These are phyloP conservation scores for Cyberlindnera euphorbiae DNA, from an alignment of 805 yeast genomes.

Conservation along the genomic window DNA sequence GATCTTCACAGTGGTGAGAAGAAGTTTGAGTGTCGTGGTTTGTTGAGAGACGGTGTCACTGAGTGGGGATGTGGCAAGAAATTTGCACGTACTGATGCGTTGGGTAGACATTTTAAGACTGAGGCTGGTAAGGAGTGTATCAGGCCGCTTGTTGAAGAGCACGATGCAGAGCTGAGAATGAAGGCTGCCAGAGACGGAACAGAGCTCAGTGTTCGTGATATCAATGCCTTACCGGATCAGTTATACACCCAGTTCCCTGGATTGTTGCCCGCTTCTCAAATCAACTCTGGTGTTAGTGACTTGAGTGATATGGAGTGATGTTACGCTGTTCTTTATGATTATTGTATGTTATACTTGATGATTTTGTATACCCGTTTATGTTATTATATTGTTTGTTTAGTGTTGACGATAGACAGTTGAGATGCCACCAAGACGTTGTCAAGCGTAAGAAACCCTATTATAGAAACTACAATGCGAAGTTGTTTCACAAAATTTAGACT, in stretches of 20 bases:
- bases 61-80: constrained; percentile 78
- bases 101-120: constrained; percentile 74
- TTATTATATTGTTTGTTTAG: no score
- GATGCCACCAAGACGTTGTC: no score
- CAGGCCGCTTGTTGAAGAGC: constrained; percentile 61
- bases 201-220: constrained; percentile 6
- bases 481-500: no score
- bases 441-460: no score
- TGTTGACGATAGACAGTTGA: no score
- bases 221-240: constrained; percentile 14
- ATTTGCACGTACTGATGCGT: constrained; percentile 77
- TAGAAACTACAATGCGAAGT: no score
- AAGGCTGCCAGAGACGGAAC: constrained; percentile 15
- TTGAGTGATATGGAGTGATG: constrained; percentile 4
- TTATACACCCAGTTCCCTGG: constrained; percentile 22
- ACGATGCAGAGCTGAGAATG: constrained; percentile 24
- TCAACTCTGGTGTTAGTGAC: constrained; percentile 1
- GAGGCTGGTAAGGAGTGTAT: constrained; percentile 75
- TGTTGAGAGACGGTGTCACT: constrained; percentile 46
- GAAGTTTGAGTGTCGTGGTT: constrained; percentile 67
- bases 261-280: constrained; percentile 4
- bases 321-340: not conserved
- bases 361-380: no score
- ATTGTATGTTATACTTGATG: not conserved
- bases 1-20: constrained; percentile 74